These are phyloP conservation scores for Phalaenopsis equestris DNA, from an alignment of 106 monocot species.

Conservation along the genomic window DNA sequence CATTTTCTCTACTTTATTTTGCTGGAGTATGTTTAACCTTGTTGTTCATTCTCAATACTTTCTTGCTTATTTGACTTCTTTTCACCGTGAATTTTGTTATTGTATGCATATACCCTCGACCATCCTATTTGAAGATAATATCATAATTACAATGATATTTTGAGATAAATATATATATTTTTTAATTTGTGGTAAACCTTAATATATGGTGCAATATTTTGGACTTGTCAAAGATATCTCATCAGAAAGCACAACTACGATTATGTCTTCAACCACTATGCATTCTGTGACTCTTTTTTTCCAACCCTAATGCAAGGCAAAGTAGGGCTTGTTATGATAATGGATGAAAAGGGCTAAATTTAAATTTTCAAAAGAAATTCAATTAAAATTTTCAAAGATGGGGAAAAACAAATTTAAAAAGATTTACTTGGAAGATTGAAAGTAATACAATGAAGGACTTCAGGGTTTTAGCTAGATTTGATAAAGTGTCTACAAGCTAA, in stretches of 20 bases:
- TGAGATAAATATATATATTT: background rate
- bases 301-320: too few species aligned
- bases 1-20: background rate
- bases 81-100: background rate
- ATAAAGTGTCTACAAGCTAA: too few species aligned
- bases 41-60: background rate
- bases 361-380: too few species aligned
- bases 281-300: too few species aligned
- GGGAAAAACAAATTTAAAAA: too few species aligned
- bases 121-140: background rate
- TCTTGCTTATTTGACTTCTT: background rate
- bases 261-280: background rate
- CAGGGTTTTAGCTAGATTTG: too few species aligned
- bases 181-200: background rate
- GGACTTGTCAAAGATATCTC: background rate
- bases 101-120: background rate
- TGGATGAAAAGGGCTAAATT: too few species aligned
- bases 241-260: background rate
- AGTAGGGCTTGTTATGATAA: too few species aligned
- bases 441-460: too few species aligned
- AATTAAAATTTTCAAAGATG: too few species aligned
- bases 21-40: background rate
- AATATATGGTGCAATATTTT: background rate
- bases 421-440: too few species aligned
- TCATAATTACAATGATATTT: background rate